Evolutionary conservation across 768 basidiomycete genomes (phyloP).

Genomic region (Lactarius sp.): DNA sequence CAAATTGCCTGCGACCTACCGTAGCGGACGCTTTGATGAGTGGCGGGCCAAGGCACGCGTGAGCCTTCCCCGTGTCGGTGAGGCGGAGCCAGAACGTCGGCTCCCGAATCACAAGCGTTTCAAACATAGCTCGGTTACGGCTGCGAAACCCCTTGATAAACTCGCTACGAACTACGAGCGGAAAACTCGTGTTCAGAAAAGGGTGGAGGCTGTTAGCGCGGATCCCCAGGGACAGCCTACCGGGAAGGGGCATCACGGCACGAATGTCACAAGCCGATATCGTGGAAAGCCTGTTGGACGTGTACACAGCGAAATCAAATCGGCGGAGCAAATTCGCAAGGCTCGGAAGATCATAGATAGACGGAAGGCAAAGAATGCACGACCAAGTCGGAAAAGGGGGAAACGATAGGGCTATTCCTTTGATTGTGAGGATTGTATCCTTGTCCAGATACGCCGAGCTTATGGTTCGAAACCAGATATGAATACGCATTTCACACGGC

Average conservation of each 20-base stretch:
- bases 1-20: constrained; percentile 85
- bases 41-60: constrained; percentile 81
- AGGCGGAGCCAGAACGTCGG: constrained; percentile 54
- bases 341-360: constrained; percentile 59
- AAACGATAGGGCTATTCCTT: constrained; percentile 24
- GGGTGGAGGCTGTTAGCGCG: constrained; percentile 35
- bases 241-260: constrained; percentile 20
- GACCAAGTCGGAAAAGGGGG: constrained; percentile 50
- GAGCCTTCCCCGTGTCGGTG: constrained; percentile 78
- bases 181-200: constrained; percentile 61
- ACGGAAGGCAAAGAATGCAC: constrained; percentile 74
- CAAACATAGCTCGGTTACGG: constrained; percentile 60
- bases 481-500: not conserved
- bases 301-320: constrained; percentile 82
- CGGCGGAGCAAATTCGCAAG: constrained; percentile 82
- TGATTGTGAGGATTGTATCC: not conserved
- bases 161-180: constrained; percentile 67
- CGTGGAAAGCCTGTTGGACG: constrained; percentile 56
- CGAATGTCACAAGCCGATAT: constrained; percentile 40
- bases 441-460: not conserved
- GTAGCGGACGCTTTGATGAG: constrained; percentile 90
- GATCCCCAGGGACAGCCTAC: constrained; percentile 32
- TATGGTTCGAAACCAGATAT: not conserved
- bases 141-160: constrained; percentile 76
- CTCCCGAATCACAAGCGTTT: constrained; percentile 45